Percentiles rank a stretch among this genome's conserved stretches.
Evolutionary conservation across 2,329 filamentous ascomycete species (phyloP).

Genomic region (Penicillium frequentans): DNA sequence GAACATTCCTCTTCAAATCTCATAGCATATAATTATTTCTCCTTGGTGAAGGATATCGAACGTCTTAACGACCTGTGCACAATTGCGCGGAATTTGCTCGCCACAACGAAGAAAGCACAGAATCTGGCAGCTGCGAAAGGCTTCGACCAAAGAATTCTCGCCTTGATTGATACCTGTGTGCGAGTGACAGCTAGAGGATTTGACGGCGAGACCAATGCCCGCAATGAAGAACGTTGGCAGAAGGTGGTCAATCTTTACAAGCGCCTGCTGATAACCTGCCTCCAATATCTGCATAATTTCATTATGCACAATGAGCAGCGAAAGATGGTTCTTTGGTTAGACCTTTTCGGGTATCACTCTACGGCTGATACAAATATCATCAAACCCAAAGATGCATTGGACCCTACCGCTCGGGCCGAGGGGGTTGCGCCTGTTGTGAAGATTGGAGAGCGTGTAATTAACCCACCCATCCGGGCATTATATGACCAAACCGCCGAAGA

Average conservation of each 20-base stretch:
- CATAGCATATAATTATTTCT: constrained; percentile 60
- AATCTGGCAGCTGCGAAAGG: constrained; percentile 61
- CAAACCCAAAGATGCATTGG: constrained; percentile 43
- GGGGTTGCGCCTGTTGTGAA: constrained; percentile 45
- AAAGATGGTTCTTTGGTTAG: constrained; percentile 65
- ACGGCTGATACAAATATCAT: constrained; percentile 48
- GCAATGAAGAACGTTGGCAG: constrained; percentile 66
- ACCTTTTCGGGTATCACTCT: constrained; percentile 61
- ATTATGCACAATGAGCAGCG: constrained; percentile 65
- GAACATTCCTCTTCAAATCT: constrained; percentile 60
- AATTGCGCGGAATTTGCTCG: constrained; percentile 62
- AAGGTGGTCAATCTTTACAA: constrained; percentile 66
- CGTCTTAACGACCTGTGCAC: constrained; percentile 62
- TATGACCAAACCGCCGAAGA: constrained; percentile 48
- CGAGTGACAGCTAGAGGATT: constrained; percentile 64
- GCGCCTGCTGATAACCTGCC: constrained; percentile 62
- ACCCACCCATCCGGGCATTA: constrained; percentile 41
- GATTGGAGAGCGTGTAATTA: constrained; percentile 43
- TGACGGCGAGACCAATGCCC: constrained; percentile 62
- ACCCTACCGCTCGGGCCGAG: constrained; percentile 36
- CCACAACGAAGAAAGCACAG: constrained; percentile 61
- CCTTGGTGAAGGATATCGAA: constrained; percentile 62
- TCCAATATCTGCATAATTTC: constrained; percentile 68
- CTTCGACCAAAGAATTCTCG: constrained; percentile 62
- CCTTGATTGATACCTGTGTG: constrained; percentile 63